Percentiles rank a stretch among this genome's conserved stretches.
phyloP scores from a whole-genome alignment of 2,329 filamentous ascomycete species.

The Colletotrichum plurivorum region DNA sequence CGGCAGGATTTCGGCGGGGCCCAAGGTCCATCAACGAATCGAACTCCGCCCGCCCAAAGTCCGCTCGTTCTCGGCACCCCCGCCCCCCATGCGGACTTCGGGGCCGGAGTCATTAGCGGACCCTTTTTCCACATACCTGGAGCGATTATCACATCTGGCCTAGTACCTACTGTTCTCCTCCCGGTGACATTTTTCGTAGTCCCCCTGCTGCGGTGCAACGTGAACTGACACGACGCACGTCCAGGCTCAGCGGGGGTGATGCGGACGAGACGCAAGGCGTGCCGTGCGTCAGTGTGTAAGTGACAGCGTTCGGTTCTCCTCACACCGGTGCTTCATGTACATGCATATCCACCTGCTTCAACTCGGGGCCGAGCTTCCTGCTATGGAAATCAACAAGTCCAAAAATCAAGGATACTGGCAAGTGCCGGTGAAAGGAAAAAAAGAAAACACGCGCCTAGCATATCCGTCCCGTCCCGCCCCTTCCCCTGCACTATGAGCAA shows the following conservation, averaged over 20 bases:
- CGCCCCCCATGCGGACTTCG: neutral
- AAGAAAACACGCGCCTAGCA: neutral
- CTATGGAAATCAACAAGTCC: neutral
- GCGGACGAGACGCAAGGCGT: slow-evolving; percentile 4
- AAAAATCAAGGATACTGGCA: no score
- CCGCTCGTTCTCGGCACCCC: neutral
- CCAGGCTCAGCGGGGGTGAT: neutral
- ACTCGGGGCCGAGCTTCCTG: slow-evolving; percentile 27
- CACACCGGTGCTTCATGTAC: neutral
- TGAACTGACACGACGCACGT: neutral
- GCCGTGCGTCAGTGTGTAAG: neutral
- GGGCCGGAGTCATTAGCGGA: neutral
- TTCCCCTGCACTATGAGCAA: slow-evolving; percentile 12
- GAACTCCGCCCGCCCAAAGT: neutral
- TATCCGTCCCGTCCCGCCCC: slow-evolving; percentile 14
- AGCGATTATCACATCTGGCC: no score
- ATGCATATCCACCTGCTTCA: neutral
- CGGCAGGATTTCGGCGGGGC: slow-evolving; percentile 15
- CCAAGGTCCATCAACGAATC: neutral
- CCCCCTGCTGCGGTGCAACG: slow-evolving; percentile 9
- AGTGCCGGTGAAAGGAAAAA: neutral
- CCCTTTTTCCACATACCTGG: neutral
- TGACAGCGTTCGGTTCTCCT: neutral
- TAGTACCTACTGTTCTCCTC: no score
- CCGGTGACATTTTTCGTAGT: neutral